Evolutionary conservation across 2,329 filamentous ascomycete species (phyloP), one percentile per base, ranked within the genome.

Genomic region (Aulographum hederae): DNA sequence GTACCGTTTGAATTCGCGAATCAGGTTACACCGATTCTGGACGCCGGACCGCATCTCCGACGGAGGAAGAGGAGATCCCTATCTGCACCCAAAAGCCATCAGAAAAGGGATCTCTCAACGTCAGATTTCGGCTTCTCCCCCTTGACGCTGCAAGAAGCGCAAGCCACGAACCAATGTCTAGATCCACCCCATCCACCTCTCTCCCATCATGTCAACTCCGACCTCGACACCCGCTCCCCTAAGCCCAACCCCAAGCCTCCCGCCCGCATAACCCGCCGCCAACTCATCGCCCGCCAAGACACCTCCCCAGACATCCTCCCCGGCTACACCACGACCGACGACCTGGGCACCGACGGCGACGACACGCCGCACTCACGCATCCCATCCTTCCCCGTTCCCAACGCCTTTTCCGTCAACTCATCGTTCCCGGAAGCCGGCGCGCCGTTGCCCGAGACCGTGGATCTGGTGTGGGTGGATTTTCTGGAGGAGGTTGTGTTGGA

Each of bases 261-360:
- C n/a, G 8, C 8, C 21, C 8, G 21, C 8, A 25, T 25, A 8
- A n/a, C n/a, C 8, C 21, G 21, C n/a, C 21, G 21, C 21, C n/a
- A n/a, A n/a, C n/a, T n/a, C n/a, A n/a, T n/a, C n/a, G n/a, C n/a
- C n/a, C 63, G 67, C 25, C 57, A 63, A 34, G 49, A 53, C 18
- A 25, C 21, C 8, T 25, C 21, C n/a, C 48, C 45, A 5, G 37
- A 44, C 4, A 41, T 58, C 5, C 54, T 54, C 0, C 54, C 64
- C 0, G 68, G 66, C 3, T 69, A 69, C 45, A 60, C 54, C 3
- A 72, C 67, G 0, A 56, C 43, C 2, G 67, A 72, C 38, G 67
- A 69, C 42, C 70, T 68, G 39, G 67, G 67, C 31, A 55, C 46
- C 3, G 66, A 58, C 39, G 63, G 65, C 12, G 67, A 71, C 40